Base-by-base conservation (phyloP, 2,329 filamentous ascomycete species). In the Aureobasidium namibiae region DNA sequence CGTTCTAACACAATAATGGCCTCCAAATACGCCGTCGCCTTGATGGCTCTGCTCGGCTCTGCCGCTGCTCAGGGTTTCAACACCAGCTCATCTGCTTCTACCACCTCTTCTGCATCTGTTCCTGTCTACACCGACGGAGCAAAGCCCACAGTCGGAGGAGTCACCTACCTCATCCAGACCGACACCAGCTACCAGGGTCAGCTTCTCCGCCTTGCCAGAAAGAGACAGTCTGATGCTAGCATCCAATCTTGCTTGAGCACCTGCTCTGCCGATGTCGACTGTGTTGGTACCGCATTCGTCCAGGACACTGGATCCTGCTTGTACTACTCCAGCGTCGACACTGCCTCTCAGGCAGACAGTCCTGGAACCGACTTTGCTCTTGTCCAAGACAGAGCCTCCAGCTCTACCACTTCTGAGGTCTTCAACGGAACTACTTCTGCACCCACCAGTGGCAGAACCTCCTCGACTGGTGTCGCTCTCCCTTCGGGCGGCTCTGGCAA, bases 1-100 rank as follows among this genome's bases (percentile, higher is more conserved):
- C 41, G 31, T 39, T 57, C 54, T n/a, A n/a, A 21, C 48, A 21
- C 54, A 48, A 57, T 33, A 57, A 57, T 57, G 54, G 54, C 33
- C 33, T 31, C 54, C 42, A 46, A 33, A 26, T 57, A 48, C n/a
- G 54, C 54, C 16, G 33, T 56, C 41, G 45, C 54, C n/a, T 42
- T 57, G 54, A 36, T 57, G 31, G 54, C 54, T 21, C 41, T 57
- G 31, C 42, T 57, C 42, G 54, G 54, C 41, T 36, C 41, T 38
- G 54, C 24, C 10, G 31, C 41, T 14, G 54, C 54, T 38, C 54
- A 57, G 24, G 18, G 41, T 14, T 33, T 13, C 42, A 57, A 46
- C 41, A 57, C 31, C 42, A 46, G 36, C 14, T 38, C 54, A 11
- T 26, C 21, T n/a, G 52, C 52, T 23, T 23, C 38, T 3, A n/a